Evolutionary conservation across 441 rosid genomes (phyloP).

Genomic region (Brassica balearica): DNA sequence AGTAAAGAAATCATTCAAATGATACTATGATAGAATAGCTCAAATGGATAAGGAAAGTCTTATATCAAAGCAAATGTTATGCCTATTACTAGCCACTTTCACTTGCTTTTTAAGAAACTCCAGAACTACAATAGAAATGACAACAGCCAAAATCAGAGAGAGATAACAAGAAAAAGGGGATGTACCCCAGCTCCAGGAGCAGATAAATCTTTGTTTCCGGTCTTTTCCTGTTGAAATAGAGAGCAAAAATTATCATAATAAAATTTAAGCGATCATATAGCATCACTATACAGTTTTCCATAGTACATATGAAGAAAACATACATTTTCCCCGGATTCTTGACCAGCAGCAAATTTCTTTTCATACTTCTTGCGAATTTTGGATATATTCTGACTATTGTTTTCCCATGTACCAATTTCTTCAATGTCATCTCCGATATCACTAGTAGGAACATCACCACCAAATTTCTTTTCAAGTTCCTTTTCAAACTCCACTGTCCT

Average conservation of each 20-base stretch:
- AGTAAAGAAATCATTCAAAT: conserved; percentile 20
- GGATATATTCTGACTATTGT: conserved; percentile 69
- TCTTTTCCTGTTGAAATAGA: conserved; percentile 67
- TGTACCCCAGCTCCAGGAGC: conserved; percentile 98
- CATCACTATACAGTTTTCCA: conserved; percentile 7
- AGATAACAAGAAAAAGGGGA: conserved; percentile 31
- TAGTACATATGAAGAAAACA: conserved; percentile 29
- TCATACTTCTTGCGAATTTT: conserved; percentile 98
- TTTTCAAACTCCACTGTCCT: conserved; percentile 97
- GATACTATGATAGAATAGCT: conserved; percentile 16
- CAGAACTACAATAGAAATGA: conserved; percentile 21
- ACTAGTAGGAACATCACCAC: conserved; percentile 73
- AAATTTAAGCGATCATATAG: not conserved
- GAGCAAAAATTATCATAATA: conserved; percentile 33
- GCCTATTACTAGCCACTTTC: conserved; percentile 24
- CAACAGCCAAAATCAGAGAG: conserved; percentile 29
- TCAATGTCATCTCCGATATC: conserved; percentile 83
- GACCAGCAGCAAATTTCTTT: conserved; percentile 86
- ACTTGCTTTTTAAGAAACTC: conserved; percentile 18
- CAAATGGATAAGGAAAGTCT: conserved; percentile 25
- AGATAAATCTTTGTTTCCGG: conserved; percentile 74
- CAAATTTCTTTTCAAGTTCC: conserved; percentile 97
- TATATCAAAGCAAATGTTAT: conserved; percentile 17
- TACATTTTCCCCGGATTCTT: conserved; percentile 72
- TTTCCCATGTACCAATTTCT: conserved; percentile 80